phyloP scores from a whole-genome alignment of 768 basidiomycete genomes.

The Pisolithus marmoratus region DNA sequence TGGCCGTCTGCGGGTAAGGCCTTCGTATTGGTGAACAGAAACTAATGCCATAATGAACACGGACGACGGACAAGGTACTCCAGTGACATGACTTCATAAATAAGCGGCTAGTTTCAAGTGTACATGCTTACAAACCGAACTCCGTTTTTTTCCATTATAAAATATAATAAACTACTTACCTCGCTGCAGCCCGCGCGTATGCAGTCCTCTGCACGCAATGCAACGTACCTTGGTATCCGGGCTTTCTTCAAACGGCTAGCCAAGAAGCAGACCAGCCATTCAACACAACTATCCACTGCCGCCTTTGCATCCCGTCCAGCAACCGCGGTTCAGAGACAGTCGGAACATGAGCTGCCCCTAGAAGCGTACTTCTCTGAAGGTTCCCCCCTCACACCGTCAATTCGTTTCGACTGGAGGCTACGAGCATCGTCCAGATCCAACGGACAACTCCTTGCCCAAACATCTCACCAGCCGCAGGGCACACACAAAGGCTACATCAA shows the following conservation, averaged over 20 bases:
- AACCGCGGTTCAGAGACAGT: slow-evolving; percentile 9
- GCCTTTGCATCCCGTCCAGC: slow-evolving; percentile 6
- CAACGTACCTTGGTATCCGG: slow-evolving; percentile 28
- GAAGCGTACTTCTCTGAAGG: slow-evolving; percentile 26
- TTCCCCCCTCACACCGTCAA: slow-evolving; percentile 20
- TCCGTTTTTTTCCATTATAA: too few species aligned
- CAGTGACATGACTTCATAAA: too few species aligned
- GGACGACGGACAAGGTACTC: too few species aligned
- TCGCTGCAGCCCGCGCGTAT: slow-evolving; percentile 4
- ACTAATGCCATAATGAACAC: too few species aligned
- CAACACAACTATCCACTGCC: slow-evolving; percentile 11
- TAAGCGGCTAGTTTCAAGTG: too few species aligned
- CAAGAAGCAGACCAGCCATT: slow-evolving; percentile 1
- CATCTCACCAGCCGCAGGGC: slow-evolving; percentile 6
- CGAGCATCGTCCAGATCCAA: slow-evolving; percentile 44
- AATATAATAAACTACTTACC: too few species aligned
- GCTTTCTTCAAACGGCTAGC: slow-evolving; percentile 21
- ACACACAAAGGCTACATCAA: slow-evolving; percentile 25
- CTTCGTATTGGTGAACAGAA: too few species aligned
- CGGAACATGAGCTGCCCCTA: slow-evolving; percentile 17
- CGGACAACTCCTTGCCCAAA: slow-evolving; percentile 5
- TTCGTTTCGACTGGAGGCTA: slow-evolving; percentile 58
- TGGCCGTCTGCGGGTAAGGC: too few species aligned
- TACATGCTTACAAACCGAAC: too few species aligned
- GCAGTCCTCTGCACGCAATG: slow-evolving; percentile 5